These are phyloP conservation scores for Nissolia schottii DNA, from an alignment of 306 rosid genomes.

Conservation along the genomic window DNA sequence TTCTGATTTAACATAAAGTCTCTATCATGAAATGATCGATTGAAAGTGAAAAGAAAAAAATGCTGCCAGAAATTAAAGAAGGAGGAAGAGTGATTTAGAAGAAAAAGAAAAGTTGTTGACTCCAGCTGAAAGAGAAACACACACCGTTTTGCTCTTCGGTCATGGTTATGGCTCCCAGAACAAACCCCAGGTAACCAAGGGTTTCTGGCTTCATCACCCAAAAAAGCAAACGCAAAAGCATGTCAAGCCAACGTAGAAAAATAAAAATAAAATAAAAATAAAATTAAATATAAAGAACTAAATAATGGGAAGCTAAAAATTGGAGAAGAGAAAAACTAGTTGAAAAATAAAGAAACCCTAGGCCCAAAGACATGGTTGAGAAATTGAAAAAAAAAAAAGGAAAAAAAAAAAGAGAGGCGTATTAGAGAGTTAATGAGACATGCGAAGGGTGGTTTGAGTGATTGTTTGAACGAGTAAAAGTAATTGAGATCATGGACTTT, in stretches of 20 bases:
- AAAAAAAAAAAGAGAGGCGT: neutral
- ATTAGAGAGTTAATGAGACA: neutral
- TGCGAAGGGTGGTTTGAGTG: neutral
- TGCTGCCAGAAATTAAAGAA: neutral
- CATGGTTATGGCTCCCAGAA: neutral
- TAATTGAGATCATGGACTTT: too few relatives aligned
- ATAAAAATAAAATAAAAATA: neutral
- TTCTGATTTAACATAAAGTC: slow-evolving; percentile 20
- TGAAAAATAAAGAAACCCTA: slow-evolving; percentile 29
- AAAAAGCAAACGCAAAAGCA: neutral
- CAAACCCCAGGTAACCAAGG: slow-evolving; percentile 12
- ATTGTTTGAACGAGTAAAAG: slow-evolving; percentile 16
- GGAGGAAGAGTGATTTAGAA: neutral
- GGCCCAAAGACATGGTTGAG: neutral
- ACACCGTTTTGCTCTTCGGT: slow-evolving; percentile 24
- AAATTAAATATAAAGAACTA: neutral
- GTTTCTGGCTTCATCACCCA: neutral
- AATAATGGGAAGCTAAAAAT: neutral
- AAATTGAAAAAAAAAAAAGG: neutral
- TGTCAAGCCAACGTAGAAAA: neutral
- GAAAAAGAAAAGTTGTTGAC: neutral
- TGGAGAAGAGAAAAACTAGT: neutral
- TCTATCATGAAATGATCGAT: slow-evolving; percentile 9
- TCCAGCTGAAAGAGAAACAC: neutral
- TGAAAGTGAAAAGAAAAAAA: slow-evolving; percentile 9